Evolutionary conservation across 805 yeast species (phyloP).

Genomic region (Kazachstania kunashirensis): DNA sequence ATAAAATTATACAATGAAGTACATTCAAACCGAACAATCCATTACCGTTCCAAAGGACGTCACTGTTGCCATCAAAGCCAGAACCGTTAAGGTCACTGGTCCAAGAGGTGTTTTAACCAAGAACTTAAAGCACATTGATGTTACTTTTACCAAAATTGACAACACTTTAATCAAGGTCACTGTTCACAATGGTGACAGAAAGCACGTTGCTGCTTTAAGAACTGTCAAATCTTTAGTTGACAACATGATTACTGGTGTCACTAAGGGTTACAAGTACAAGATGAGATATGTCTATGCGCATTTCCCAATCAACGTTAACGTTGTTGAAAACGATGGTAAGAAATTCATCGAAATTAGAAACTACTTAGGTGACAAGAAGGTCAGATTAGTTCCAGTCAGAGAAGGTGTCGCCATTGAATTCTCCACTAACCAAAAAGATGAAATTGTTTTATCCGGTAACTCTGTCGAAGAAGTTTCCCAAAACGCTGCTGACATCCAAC

Average conservation of each 20-base stretch:
- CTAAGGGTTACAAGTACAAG: conserved; percentile 98
- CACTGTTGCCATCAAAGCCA: conserved; percentile 80
- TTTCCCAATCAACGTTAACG: conserved; percentile 99
- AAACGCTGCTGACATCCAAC: conserved; percentile 97
- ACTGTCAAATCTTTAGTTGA: conserved; percentile 92
- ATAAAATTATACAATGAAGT: too few relatives aligned
- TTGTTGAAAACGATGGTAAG: conserved; percentile 66
- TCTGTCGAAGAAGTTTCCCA: conserved; percentile 85
- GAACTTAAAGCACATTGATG: conserved; percentile 89
- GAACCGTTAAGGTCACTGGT: conserved; percentile 82
- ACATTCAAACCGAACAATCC: conserved; percentile 78
- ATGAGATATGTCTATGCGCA: conserved; percentile 99
- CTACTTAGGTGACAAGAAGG: conserved; percentile 98
- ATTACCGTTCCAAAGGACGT: conserved; percentile 90
- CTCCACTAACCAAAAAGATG: conserved; percentile 86
- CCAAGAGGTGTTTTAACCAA: conserved; percentile 94
- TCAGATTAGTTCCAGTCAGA: conserved; percentile 74
- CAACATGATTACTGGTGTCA: conserved; percentile 97
- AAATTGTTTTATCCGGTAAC: conserved; percentile 74
- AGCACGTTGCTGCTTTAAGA: conserved; percentile 99
- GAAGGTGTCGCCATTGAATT: conserved; percentile 84
- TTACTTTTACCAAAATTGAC: conserved; percentile 75
- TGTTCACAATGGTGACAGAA: conserved; percentile 98
- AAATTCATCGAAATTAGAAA: conserved; percentile 92
- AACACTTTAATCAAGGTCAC: conserved; percentile 75